phyloP scores from a whole-genome alignment of 495 filamentous ascomycete species.

The Penicillium simplicissimum region DNA sequence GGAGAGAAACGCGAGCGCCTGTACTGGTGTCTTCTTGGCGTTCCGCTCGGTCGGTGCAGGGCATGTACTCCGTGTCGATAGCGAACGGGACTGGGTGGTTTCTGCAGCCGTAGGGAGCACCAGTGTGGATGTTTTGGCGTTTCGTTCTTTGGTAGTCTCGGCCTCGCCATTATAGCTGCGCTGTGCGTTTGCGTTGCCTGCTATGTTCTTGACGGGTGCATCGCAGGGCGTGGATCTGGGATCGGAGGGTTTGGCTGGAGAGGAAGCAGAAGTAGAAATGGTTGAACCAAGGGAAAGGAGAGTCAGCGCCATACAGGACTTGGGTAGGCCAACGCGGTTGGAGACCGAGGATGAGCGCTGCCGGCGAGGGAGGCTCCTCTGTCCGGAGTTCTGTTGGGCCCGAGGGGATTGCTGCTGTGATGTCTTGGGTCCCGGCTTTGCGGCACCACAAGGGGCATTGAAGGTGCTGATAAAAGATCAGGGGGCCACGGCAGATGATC shows the following conservation, averaged over 20 bases:
- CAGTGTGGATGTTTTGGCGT: constrained; percentile 62
- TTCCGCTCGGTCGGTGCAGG: constrained; percentile 57
- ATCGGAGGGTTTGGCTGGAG: constrained; percentile 41
- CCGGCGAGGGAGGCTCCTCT: constrained; percentile 55
- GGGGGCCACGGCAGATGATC: constrained; percentile 69
- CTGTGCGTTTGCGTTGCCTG: constrained; percentile 27
- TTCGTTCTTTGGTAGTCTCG: constrained; percentile 35
- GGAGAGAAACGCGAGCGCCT: constrained; percentile 36
- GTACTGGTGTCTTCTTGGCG: constrained; percentile 60
- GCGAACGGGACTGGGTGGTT: constrained; percentile 33
- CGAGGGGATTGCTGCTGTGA: constrained; percentile 62
- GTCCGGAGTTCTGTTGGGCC: constrained; percentile 67
- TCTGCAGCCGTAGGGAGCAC: constrained; percentile 44
- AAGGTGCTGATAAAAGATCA: constrained; percentile 70
- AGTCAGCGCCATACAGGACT: constrained; percentile 23
- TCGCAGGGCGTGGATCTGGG: constrained; percentile 35
- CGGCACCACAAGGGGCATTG: constrained; percentile 46
- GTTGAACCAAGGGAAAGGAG: neutral
- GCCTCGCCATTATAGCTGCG: constrained; percentile 29
- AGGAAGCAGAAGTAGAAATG: too few species aligned
- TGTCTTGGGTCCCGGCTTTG: constrained; percentile 46
- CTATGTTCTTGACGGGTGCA: constrained; percentile 33
- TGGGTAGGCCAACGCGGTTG: constrained; percentile 40
- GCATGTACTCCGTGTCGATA: constrained; percentile 45
- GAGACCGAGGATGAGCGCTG: constrained; percentile 62